Evolutionary conservation across 208 protist genomes (phyloP), one percentile per base, ranked within the genome.

Genomic region (Angomonas desouzai): DNA sequence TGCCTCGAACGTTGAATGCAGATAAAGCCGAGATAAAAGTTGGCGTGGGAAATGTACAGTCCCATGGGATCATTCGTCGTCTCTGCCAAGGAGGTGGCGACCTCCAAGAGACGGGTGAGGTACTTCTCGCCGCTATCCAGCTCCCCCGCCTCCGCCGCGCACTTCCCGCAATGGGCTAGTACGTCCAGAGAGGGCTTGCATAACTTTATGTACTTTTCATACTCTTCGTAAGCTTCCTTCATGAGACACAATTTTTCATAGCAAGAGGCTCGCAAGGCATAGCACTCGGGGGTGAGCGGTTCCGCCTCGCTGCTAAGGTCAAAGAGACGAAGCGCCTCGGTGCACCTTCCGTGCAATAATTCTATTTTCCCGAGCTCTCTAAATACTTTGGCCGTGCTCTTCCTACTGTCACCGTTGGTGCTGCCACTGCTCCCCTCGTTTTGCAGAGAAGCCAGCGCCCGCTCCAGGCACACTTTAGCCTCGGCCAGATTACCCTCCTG

Each of bases 161-260:
- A 96, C 75, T 90, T 87, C 40, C 85, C 85, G 58, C 84, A 89
- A 70, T 91, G 84, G 10, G 82, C 85, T 36, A 93, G 59, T 43
- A 92, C 74, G 22, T 76, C 82, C 74, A 92, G 72, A 18, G 82
- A 84, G 1, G 89, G 75, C 47, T 62, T 55, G 27, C 43, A 74
- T 34, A 96, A 70, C 62, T 78, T 85, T 48, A 96, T 72, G 72
- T 93, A 93, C 70, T 96, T 93, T 47, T 79, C 72, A 63, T 88
- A 93, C 72, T 96, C 86, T 27, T 79, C 77, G 59, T 80, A 90
- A 20, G 89, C 89, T 45, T 68, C 60, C 0, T 55, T 48, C 33
- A 74, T 69, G 47, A 72, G 68, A 13, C 61, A 61, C 29, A 93
- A 62, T 20, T 76, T 59, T 73, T 92, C 89, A n/a, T 81, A 81